These are phyloP conservation scores for Schoenoplectus triqueter DNA, from an alignment of 202 grass and related monocot genomes.

Conservation along the genomic window DNA sequence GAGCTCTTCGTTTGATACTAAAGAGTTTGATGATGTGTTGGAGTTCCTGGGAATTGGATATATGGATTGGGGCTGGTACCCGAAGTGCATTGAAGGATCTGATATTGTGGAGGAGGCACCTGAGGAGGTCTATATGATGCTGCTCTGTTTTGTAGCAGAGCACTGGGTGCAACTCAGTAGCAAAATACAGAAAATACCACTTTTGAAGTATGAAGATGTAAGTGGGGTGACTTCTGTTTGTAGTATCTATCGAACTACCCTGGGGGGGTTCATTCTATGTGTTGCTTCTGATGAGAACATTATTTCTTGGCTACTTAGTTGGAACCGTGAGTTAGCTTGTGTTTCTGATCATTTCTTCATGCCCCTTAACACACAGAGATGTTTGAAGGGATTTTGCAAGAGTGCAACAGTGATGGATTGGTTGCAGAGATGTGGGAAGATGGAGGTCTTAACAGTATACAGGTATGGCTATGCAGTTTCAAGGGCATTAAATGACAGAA, in stretches of 20 bases:
- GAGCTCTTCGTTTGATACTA: conserved; percentile 55
- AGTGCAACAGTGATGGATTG: conserved; percentile 41
- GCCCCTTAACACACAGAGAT: conserved; percentile 41
- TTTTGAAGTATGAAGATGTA: conserved; percentile 55
- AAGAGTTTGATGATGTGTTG: conserved; percentile 44
- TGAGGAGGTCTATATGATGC: conserved; percentile 58
- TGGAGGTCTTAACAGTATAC: conserved; percentile 45
- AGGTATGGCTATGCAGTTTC: conserved; percentile 40
- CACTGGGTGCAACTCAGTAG: conserved; percentile 43
- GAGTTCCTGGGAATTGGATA: conserved; percentile 48
- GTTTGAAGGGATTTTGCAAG: conserved; percentile 26
- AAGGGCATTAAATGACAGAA: conserved; percentile 37
- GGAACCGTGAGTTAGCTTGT: conserved; percentile 57
- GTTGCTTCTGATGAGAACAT: conserved; percentile 42
- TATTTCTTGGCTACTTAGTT: conserved; percentile 60
- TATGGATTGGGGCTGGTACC: conserved; percentile 57
- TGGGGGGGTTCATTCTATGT: conserved; percentile 37
- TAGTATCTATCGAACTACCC: conserved; percentile 41
- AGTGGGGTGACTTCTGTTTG: conserved; percentile 43
- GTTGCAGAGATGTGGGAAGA: conserved; percentile 43
- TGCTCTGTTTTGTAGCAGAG: conserved; percentile 49
- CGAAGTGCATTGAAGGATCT: conserved; percentile 56
- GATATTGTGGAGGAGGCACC: conserved; percentile 47
- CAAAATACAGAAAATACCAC: conserved; percentile 44
- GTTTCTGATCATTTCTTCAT: conserved; percentile 45